These are phyloP conservation scores for Sophora flavescens DNA, from an alignment of 306 rosid genomes.

Conservation along the genomic window DNA sequence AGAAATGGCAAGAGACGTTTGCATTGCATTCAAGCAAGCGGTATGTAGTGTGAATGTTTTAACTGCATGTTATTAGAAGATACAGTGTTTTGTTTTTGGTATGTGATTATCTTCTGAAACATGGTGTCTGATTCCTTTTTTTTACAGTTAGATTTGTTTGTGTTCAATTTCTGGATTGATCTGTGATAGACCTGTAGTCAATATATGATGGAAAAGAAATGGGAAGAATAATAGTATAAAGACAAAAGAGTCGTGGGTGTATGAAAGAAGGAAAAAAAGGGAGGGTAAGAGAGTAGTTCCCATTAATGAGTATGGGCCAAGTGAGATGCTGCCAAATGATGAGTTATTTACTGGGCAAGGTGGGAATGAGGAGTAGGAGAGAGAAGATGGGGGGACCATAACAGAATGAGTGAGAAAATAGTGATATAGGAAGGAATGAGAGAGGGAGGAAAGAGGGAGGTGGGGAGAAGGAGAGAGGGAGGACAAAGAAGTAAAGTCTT, in stretches of 20 bases:
- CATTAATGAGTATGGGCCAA: background rate
- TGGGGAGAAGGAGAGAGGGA: background rate
- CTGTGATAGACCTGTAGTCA: background rate
- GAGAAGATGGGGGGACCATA: background rate
- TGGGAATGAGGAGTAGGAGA: too few species aligned
- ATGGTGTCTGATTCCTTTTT: constrained; percentile 21
- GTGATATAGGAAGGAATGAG: background rate
- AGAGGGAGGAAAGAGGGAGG: background rate
- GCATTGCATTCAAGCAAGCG: constrained; percentile 94
- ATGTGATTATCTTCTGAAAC: constrained; percentile 39
- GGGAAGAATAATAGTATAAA: background rate
- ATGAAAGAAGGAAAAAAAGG: background rate
- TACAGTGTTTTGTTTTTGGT: background rate
- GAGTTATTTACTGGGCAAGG: background rate
- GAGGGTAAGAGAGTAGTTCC: background rate
- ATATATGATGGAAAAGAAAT: too few species aligned
- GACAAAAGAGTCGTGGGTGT: background rate
- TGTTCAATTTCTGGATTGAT: constrained; percentile 21
- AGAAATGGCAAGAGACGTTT: constrained; percentile 98
- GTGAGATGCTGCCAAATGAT: background rate
- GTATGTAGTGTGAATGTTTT: constrained; percentile 61
- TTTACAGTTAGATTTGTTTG: constrained; percentile 31
- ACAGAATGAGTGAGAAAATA: background rate
- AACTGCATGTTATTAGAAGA: constrained; percentile 23
- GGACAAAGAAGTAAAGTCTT: background rate